Evolutionary conservation across 2,329 filamentous ascomycete species (phyloP), one percentile per base, ranked within the genome.

Genomic region (Neofusicoccum kwambonambiense): DNA sequence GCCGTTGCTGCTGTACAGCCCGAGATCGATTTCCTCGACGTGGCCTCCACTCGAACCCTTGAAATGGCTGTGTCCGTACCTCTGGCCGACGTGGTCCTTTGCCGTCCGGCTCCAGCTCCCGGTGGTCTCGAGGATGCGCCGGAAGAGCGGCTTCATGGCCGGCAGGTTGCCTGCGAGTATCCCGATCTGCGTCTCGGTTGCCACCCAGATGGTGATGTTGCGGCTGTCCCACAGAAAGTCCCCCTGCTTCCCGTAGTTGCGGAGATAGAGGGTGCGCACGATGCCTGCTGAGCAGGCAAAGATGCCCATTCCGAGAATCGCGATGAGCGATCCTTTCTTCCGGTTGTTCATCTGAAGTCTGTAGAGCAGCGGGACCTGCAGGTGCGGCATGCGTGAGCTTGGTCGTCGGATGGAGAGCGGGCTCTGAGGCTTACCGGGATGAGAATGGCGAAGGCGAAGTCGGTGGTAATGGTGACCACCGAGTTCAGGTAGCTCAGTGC

Each of bases 121-220:
- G 8, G 45, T 74, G 15, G 70, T 71, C 15, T 77, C 73, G 35
- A 81, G 74, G 9, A 77, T 68, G 27, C 66, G 71, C 11, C 73
- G 70, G 71, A 81, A 78, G 15, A 82, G 71, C 0, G 80, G 79
- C 11, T 78, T 79, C 44, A 82, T 72, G n/a, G 77, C 76, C 1
- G 80, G 78, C 0, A 82, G 72, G 9, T 78, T 80, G 4, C 78
- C 78, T 0, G 80, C 80, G 1, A 81, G 70, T 65, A 82, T 80
- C 9, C 79, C 80, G 11, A 81, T 70, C 67, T 78, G 78, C 39
- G 78, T 76, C 67, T 83, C 80, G 34, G 79, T 68, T 12, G 47
- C 75, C 51, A 77, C 78, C 80, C 80, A 82, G 58, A 82, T 76
- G 44, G 81, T 82, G 1, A 86, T 76, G 69, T 82, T 77, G 31